Evolutionary conservation across 2,329 filamentous ascomycete genomes (phyloP).

Genomic region (Xylariomycetidae sp.): DNA sequence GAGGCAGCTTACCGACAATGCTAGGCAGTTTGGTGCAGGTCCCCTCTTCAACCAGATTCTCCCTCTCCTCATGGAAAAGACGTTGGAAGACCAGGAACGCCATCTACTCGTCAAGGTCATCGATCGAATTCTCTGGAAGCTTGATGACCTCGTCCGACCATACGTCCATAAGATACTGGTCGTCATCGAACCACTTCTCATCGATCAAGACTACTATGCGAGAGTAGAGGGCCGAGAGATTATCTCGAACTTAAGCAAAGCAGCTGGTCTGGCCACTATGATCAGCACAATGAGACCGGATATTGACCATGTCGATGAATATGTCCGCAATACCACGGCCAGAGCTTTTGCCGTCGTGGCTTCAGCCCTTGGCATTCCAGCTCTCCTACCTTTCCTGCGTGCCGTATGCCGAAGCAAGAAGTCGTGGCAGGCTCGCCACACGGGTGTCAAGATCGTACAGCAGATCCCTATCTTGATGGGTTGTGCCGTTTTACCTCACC

Average conservation of each 20-base stretch:
- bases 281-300: conserved; percentile 99
- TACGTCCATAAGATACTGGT: conserved; percentile 98
- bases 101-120: conserved; percentile 99
- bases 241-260: conserved; percentile 96
- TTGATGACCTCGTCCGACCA: conserved; percentile 91
- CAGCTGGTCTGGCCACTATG: conserved; percentile 95
- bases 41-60: conserved; percentile 96
- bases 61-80: conserved; percentile 96
- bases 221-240: conserved; percentile 97
- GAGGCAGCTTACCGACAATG: conserved; percentile 95
- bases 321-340: conserved; percentile 95
- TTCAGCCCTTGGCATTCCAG: conserved; percentile 91
- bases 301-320: conserved; percentile 97
- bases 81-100: conserved; percentile 93
- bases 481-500: conserved; percentile 88
- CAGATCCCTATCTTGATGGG: conserved; percentile 99
- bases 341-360: conserved; percentile 96
- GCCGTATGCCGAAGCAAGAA: conserved; percentile 98
- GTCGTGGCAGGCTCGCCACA: conserved; percentile 97
- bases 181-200: conserved; percentile 97
- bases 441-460: conserved; percentile 97
- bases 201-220: conserved; percentile 99
- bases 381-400: conserved; percentile 87
- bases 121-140: conserved; percentile 95
- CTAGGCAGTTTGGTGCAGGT: conserved; percentile 89